Percentiles rank a stretch among this genome's conserved stretches.
Conservation (phyloP, 805 yeast genomes). For the Spathaspora arborariae region DNA sequence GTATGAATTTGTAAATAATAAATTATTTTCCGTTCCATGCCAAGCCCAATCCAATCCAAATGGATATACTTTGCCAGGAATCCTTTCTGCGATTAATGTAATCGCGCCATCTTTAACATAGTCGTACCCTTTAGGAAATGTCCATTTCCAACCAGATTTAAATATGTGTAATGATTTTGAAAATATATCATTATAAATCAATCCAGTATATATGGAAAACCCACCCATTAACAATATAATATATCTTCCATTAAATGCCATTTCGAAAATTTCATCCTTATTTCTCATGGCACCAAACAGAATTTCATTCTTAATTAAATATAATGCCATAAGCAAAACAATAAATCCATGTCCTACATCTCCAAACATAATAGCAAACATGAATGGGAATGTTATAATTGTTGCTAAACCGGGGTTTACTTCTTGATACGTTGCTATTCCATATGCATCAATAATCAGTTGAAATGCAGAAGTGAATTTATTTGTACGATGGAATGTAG, state of each 20-base stretch:
- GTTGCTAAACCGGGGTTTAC: conserved; percentile 75
- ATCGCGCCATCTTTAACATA: conserved; percentile 59
- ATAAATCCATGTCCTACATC: conserved; percentile 77
- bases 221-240: conserved; percentile 66
- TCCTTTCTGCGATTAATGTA: conserved; percentile 42
- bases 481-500: conserved; percentile 67
- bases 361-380: conserved; percentile 85
- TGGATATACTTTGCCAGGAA: conserved; percentile 47
- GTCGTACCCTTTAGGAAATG: conserved; percentile 61
- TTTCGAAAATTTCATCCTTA: conserved; percentile 71
- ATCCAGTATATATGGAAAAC: conserved; percentile 72
- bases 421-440: conserved; percentile 71
- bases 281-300: conserved; percentile 48
- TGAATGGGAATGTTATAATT: conserved; percentile 71
- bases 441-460: conserved; percentile 71
- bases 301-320: conserved; percentile 53
- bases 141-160: conserved; percentile 70
- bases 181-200: conserved; percentile 68
- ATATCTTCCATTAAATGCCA: conserved; percentile 72
- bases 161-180: conserved; percentile 68
- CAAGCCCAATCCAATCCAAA: conserved; percentile 70
- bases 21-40: conserved; percentile 77
- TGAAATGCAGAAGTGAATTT: conserved; percentile 70
- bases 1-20: conserved; percentile 67
- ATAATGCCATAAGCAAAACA: conserved; percentile 51